Evolutionary conservation across 1,284 basidiomycete genomes (phyloP), one percentile per base, ranked within the genome.

Genomic region (Paramarasmius palmivorus): DNA sequence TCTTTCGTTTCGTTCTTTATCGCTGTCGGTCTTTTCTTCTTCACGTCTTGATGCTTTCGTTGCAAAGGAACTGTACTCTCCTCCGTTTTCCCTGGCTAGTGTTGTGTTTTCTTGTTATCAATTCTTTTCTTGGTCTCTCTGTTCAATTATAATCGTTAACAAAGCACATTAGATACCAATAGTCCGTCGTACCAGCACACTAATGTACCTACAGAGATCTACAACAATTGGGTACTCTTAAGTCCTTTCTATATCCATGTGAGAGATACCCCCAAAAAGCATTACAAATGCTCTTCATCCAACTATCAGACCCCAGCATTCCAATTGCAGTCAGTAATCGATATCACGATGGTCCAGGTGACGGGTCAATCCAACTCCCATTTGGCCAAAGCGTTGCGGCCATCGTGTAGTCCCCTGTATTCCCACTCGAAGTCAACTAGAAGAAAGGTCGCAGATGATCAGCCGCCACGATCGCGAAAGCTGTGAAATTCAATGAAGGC

Each of bases 361-460:
- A 67, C 23, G 92, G 84, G 64, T 90, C 79, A 14, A 85, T 75
- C 88, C 90, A 94, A 8, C 90, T 92, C 36, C 89, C 89, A 65
- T 94, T 94, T 1, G 84, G 81, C 78, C 81, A 92, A 22, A 91
- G 72, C 4, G 79, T 85, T 6, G 89, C 92, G 2, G 92, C 79
- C 72, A 81, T 87, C 0, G 93, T 93, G 62, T 90, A 96, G 68
- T 94, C 93, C 14, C 90, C 92, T 10, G 81, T 72, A 6, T 64
- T 67, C 1, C 78, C 83, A 4, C 69, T 64, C 19, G 65, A 76
- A 46, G 78, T 80, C 53, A 81, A 83, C 89, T 92, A 49, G 36
- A 45, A 17, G 29, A 37, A 52, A 29, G 4, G 53, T 32, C 39
- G 29, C 22, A 47, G 23, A 45, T 23, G n/a, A 39, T 29, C 10